Percentiles rank a stretch among this genome's conserved stretches.
Conservation (phyloP, 306 rosid species). For the Alnus rubra region DNA sequence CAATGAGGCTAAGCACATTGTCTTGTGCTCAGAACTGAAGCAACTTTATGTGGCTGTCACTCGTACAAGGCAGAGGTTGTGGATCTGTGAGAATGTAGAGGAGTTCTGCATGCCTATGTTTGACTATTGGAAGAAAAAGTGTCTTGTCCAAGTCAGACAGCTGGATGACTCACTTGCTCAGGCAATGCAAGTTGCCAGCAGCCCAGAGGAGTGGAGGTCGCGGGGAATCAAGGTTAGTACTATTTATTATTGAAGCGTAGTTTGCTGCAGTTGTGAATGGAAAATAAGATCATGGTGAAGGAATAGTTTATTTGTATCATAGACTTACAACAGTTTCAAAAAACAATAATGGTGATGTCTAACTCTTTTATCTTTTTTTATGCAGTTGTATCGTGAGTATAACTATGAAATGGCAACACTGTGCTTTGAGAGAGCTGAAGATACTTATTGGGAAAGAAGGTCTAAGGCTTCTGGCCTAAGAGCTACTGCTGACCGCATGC, state of each 20-base stretch:
- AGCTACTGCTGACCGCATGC: too few relatives aligned
- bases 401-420: too few relatives aligned
- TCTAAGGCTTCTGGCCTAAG: too few relatives aligned
- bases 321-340: too few relatives aligned
- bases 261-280: not conserved
- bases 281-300: not conserved
- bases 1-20: slow-evolving; percentile 56
- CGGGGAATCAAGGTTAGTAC: slow-evolving; percentile 66
- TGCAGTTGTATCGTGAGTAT: too few relatives aligned
- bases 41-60: slow-evolving; percentile 74
- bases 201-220: slow-evolving; percentile 68
- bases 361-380: too few relatives aligned
- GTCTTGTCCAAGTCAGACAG: slow-evolving; percentile 61
- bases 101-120: slow-evolving; percentile 52
- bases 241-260: not conserved
- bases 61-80: slow-evolving; percentile 71
- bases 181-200: slow-evolving; percentile 76
- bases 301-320: not conserved
- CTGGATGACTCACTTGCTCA: slow-evolving; percentile 74
- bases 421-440: too few relatives aligned
- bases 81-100: slow-evolving; percentile 63
- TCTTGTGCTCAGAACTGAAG: slow-evolving; percentile 72
- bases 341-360: too few relatives aligned
- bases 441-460: too few relatives aligned
- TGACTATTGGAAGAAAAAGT: slow-evolving; percentile 65